Base-by-base conservation (phyloP, 2,329 filamentous ascomycete species). In the Trichothecium roseum region DNA sequence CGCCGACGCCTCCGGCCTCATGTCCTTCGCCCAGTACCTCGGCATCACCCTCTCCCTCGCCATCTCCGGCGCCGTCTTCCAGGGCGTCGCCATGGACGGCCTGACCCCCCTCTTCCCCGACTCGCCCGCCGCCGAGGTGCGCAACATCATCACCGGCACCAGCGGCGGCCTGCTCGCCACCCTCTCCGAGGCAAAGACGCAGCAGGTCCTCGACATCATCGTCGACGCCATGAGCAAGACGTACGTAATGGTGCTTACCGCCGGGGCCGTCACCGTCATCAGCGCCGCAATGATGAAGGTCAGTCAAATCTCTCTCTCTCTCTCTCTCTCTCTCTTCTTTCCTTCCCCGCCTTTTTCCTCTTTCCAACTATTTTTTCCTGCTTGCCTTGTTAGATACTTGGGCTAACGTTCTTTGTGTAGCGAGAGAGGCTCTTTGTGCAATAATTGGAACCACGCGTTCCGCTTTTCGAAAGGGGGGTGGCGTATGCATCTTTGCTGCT, bases 1-100 rank as follows among this genome's bases (percentile, higher is more conserved):
- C 5, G 38, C 52, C 3, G 37, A 45, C 7, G 51, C 52, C 4
- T 50, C 62, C 18, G 52, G 57, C 6, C 58, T 57, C 45, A 56
- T 61, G 33, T 54, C 49, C 14, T 41, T 53, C 8, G 49, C 45
- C 3, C 56, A 60, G 40, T 43, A 58, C 13, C 40, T 42, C 8
- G 54, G 56, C 24, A 48, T 51, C 16, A 52, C 54, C 8, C 45
- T 61, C 30, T 45, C 49, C 2, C 42, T 59, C 8, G 51, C 50
- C 8, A 57, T 61, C 28, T 48, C 55, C 20, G 53, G 52, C 28
- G 42, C 47, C 1, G 46, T 59, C n/a, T 62, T 57, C 44, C 45
- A 60, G 31, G 60, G 58, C 37, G 9, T n/a, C 8, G 26, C 30
- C 28, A n/a, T 20, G 13, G 22, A 36, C n/a, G 32, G 22, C 6